Evolutionary conservation across 345 rosid species (phyloP), one percentile per base, ranked within the genome.

Genomic region (Raphanus raphanistrum): DNA sequence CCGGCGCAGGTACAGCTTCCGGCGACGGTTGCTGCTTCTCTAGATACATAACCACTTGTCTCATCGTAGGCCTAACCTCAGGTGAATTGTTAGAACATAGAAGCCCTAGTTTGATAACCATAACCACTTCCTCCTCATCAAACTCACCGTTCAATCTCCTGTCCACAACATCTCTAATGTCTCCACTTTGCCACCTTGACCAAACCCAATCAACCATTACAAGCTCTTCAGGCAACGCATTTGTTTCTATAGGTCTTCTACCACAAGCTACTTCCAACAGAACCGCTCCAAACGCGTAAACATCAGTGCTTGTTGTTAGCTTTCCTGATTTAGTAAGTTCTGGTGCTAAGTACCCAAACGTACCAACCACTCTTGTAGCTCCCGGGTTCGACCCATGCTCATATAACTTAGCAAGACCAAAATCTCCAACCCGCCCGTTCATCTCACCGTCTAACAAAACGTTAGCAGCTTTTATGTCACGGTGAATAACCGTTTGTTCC

Each of bases 341-440:
- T 2, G 98, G 98, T 48, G 98, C 98, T 10, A 92, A 76, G 83
- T 94, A 94, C 16, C 98, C 98, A 81, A 92, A 83, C 12, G 98
- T 94, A 68, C 98, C 98, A 9, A 90, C 98, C 32, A 94, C 96
- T 43, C 88, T 86, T 3, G 98, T 94, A 6, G 92, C 84, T 84
- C 81, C 83, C 2, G 98, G 97, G 73, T 85, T 81, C 0, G 86
- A 70, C 31, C 94, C 96, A 2, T 83, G 97, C 63, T 95, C 99
- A 21, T 89, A 88, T 68, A 92, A 50, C 83, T 88, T 95, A 4
- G 99, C 99, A 0, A 95, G 89, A 26, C 99, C 99, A 26, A 95
- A 95, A 63, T 92, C 99, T 5, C 99, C 96, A 2, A 90, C 76
- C 63, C 89, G 87, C 0, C 98, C 98, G 57, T 88, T 90, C 38